Evolutionary conservation across 106 monocot genomes (phyloP), one percentile per base, ranked within the genome.

Genomic region (Agapanthus africanus): DNA sequence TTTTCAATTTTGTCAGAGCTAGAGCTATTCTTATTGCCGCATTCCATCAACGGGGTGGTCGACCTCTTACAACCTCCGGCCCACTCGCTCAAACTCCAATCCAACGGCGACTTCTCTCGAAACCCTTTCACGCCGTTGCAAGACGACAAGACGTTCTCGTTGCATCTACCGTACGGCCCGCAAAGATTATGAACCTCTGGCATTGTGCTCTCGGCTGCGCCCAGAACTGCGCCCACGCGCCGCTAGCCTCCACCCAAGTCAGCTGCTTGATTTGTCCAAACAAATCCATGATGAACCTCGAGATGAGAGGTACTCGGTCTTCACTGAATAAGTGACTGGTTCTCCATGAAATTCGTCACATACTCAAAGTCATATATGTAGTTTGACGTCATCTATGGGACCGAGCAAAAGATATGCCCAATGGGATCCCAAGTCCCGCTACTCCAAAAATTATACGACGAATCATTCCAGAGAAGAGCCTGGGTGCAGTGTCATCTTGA

Each of bases 111-210:
- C 13, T 38, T 59, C 75, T 78, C 26, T 0, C 14, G 19, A 72
- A 85, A 85, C 7, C 85, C 85, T 21, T 37, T 21, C 16, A 81
- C 16, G 42, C 85, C 81, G 27, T 33, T 60, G 59, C 85, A 85
- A 23, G 11, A 40, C 39, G 33, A 61, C 52, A 57, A 30, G 21
- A 6, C n/a, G 10, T 70, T 60, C 32, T 78, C 72, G 33, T 49
- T 74, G 69, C 81, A 81, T 66, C 52, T 56, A 28, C 77, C 71
- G 46, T 68, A 78, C 7, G 78, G 47, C 7, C 85, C 81, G 54
- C 85, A 85, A 4, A 78, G 28, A 13, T 61, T 52, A 36, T 75
- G 68, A 26, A 85, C 81, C 2, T 78, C 38, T 74, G 41, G 32
- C 85, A 85, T 28, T 81, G 81, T 0, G 28, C 59, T 19, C 37